Conservation (phyloP, 768 basidiomycete species). For the Kwoniella sp. region DNA sequence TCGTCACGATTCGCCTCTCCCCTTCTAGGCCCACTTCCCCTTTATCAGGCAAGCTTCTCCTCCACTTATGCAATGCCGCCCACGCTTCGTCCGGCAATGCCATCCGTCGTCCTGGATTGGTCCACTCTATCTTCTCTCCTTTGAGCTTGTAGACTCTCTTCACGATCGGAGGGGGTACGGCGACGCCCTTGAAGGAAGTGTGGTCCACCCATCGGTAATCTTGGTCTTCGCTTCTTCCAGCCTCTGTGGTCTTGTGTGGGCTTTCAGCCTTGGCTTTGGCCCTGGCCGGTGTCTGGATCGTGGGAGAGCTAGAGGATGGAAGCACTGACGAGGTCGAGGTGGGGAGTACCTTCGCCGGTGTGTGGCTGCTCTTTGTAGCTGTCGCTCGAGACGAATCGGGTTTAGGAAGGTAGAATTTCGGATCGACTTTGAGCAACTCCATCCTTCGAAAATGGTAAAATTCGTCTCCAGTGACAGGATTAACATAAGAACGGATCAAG, state of each 20-base stretch:
- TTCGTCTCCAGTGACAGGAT: slow-evolving; percentile 14
- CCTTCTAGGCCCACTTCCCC: slow-evolving; percentile 1
- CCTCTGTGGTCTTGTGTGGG: too few species aligned
- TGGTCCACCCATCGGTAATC: slow-evolving; percentile 24
- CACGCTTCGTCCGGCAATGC: slow-evolving; percentile 16
- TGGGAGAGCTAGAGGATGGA: too few species aligned
- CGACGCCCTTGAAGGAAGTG: slow-evolving; percentile 8
- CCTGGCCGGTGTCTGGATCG: too few species aligned
- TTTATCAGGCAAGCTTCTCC: slow-evolving; percentile 18
- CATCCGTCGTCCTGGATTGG: slow-evolving; percentile 3
- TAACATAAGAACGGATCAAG: slow-evolving; percentile 11
- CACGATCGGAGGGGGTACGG: slow-evolving; percentile 11
- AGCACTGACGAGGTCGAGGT: too few species aligned
- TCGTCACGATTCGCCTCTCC: slow-evolving; percentile 13
- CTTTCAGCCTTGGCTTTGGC: too few species aligned
- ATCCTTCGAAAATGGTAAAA: slow-evolving; percentile 19
- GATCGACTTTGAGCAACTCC: slow-evolving; percentile 10
- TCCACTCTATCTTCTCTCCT: slow-evolving; percentile 14
- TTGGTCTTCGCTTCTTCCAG: too few species aligned
- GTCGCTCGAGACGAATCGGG: too few species aligned
- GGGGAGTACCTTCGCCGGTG: too few species aligned
- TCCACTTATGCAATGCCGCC: slow-evolving; percentile 19
- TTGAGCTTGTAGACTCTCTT: slow-evolving; percentile 13
- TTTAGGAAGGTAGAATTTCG: slow-evolving; percentile 6
- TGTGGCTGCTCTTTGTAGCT: too few species aligned